Base-by-base conservation (phyloP, 1,139 yeast genomes). In the Debaryomyces sp. region DNA sequence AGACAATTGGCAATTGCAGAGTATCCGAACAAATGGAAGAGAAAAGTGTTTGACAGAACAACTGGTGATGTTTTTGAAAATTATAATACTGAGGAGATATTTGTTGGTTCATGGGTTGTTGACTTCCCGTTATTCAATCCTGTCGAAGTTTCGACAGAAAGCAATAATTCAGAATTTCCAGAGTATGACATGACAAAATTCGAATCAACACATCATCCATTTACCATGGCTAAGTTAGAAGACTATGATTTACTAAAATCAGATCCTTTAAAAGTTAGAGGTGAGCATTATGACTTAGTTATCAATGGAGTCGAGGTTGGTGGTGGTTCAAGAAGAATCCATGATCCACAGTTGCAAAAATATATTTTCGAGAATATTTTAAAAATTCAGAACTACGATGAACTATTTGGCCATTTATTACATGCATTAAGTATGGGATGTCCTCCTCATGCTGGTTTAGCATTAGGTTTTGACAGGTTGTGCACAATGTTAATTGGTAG, bases 381-480 rank as follows among this genome's bases (percentile, higher is more conserved):
- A 33, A 64, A 73, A 10, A 84, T 87, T n/a, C 47, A 61, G 0
- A 74, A 89, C 54, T 78, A 87, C 45, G 75, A 84, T 43, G 63
- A 66, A 17, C 71, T 90, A n/a, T 94, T 94, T 72, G 96, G 96
- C 0, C 99, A 95, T 66, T 74, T 94, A 43, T 72, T 95, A 30
- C 75, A 77, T 41, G 97, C 97, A 0, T 80, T 94, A 51, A 81
- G 82, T 40, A 84, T 89, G 71, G 99, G 99, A 1, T 91, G 98
- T 62, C 99, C 99, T 0, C 99, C 99, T 0, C 99, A 94, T 70
- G 97, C 98, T 2, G 99, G 99, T 0, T 75, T 94, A 45, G 99
- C 99, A 0, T 75, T 94, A 47, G 99, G 99, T 0, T 89, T 94
- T 58, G 99, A 94, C 66, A 75, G 99, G 53, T 74, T 94, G 74